Conservation (phyloP, 805 yeast genomes). For the Nakazawaea molendinolei region DNA sequence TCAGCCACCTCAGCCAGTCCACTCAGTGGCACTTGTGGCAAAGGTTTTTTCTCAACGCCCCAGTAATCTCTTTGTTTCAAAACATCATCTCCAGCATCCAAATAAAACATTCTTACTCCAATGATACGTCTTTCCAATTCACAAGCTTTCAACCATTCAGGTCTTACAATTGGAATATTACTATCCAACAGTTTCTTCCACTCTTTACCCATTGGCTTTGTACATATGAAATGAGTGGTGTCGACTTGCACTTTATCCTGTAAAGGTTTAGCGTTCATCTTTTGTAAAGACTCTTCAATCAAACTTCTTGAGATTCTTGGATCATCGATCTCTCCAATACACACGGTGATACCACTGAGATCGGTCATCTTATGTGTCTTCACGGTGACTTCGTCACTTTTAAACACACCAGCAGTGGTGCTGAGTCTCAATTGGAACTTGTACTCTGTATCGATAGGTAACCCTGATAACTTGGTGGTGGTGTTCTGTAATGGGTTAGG, state of each 20-base stretch:
- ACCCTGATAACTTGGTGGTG: slow-evolving; percentile 84
- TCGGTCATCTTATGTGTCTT: slow-evolving; percentile 96
- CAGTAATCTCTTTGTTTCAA: slow-evolving; percentile 40
- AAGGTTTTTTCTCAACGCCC: slow-evolving; percentile 12
- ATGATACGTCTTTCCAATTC: slow-evolving; percentile 82
- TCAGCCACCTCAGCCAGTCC: not conserved
- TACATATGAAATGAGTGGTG: slow-evolving; percentile 89
- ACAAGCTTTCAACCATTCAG: slow-evolving; percentile 96
- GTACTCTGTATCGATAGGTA: slow-evolving; percentile 80
- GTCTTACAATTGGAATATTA: slow-evolving; percentile 90
- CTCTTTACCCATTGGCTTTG: slow-evolving; percentile 56
- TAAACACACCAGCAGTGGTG: slow-evolving; percentile 84
- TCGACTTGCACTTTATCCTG: slow-evolving; percentile 74
- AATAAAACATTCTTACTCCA: slow-evolving; percentile 84
- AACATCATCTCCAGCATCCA: slow-evolving; percentile 43
- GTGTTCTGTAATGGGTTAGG: slow-evolving; percentile 76
- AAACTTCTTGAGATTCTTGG: slow-evolving; percentile 43
- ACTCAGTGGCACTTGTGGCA: not conserved
- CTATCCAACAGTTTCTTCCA: slow-evolving; percentile 72
- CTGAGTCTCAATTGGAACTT: slow-evolving; percentile 73
- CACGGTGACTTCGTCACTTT: slow-evolving; percentile 60
- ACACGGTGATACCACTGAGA: slow-evolving; percentile 83
- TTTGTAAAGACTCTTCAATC: slow-evolving; percentile 50
- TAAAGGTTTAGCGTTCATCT: slow-evolving; percentile 80
- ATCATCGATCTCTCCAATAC: slow-evolving; percentile 76